phyloP scores from a whole-genome alignment of 345 rosid species.

The Eucalyptus cloeziana region DNA sequence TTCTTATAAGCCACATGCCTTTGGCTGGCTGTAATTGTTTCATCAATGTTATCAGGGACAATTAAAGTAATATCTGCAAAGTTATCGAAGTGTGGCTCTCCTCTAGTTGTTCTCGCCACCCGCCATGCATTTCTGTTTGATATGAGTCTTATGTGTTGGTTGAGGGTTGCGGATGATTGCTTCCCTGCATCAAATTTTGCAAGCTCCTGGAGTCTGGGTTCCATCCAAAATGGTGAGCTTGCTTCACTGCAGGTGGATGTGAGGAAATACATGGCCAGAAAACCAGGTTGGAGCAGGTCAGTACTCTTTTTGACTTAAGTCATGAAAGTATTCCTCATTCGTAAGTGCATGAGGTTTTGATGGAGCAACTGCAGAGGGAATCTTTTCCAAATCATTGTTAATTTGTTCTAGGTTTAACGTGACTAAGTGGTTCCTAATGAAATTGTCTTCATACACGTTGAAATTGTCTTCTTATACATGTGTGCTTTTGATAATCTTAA shows the following conservation, averaged over 20 bases:
- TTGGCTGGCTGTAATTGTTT: not conserved
- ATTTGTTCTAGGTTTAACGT: not conserved
- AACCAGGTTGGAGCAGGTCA: constrained; percentile 98
- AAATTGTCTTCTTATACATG: not conserved
- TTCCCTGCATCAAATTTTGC: constrained; percentile 96
- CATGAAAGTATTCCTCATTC: not conserved
- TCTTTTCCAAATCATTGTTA: not conserved
- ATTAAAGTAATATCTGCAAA: constrained; percentile 89
- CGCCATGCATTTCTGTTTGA: constrained; percentile 95
- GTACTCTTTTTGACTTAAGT: not conserved
- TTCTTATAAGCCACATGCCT: not conserved
- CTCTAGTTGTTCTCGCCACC: constrained; percentile 88
- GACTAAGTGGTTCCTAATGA: not conserved
- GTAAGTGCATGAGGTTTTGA: not conserved
- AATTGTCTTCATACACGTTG: not conserved
- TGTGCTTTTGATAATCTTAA: not conserved
- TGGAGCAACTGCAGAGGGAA: not conserved
- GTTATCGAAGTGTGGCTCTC: constrained; percentile 89
- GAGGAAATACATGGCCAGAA: constrained; percentile 89
- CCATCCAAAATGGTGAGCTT: constrained; percentile 81
- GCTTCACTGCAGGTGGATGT: constrained; percentile 93
- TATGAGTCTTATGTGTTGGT: constrained; percentile 87
- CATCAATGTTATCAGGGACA: constrained; percentile 35
- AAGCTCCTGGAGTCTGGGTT: constrained; percentile 89
- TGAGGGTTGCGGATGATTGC: constrained; percentile 97